Evolutionary conservation across 352 stramenopile genomes (phyloP).

Genomic region (Pseudoperonospora humuli): DNA sequence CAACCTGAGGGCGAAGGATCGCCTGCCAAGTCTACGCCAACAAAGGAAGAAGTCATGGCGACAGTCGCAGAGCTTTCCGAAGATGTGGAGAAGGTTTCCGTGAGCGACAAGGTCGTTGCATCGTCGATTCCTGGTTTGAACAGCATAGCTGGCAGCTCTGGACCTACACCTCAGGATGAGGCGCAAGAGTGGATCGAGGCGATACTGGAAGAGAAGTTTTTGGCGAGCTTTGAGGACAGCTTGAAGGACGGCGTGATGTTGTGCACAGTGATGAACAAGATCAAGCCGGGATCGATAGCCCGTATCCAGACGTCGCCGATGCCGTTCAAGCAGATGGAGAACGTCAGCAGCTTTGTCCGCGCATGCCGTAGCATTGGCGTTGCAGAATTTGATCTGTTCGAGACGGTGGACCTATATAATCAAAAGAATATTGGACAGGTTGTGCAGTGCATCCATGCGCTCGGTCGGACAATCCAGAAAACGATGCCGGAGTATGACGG

Average conservation of each 20-base stretch:
- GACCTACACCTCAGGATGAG: conserved; percentile 46
- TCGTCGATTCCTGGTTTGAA: conserved; percentile 36
- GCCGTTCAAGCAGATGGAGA: conserved; percentile 90
- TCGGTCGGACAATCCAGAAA: conserved; percentile 71
- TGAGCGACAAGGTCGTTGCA: conserved; percentile 21
- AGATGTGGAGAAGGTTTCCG: conserved; percentile 29
- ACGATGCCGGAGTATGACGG: conserved; percentile 62
- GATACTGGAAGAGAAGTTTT: conserved; percentile 61
- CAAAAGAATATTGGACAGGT: conserved; percentile 83
- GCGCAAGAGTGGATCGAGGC: conserved; percentile 75
- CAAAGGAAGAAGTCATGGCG: conserved; percentile 28
- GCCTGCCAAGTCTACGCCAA: conserved; percentile 17
- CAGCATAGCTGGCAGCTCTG: conserved; percentile 21
- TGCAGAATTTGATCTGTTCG: conserved; percentile 85
- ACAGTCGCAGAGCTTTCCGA: conserved; percentile 43
- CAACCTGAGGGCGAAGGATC: conserved; percentile 22
- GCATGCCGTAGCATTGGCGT: conserved; percentile 78
- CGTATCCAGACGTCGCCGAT: conserved; percentile 61
- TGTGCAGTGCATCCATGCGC: conserved; percentile 75
- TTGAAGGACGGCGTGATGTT: conserved; percentile 77
- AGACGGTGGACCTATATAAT: conserved; percentile 86
- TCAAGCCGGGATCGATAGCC: conserved; percentile 46
- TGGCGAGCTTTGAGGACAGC: conserved; percentile 57
- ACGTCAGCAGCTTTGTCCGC: conserved; percentile 77
- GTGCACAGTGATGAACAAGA: conserved; percentile 71